These are phyloP conservation scores for Pythium biforme DNA, from an alignment of 352 stramenopile genomes.

Conservation along the genomic window DNA sequence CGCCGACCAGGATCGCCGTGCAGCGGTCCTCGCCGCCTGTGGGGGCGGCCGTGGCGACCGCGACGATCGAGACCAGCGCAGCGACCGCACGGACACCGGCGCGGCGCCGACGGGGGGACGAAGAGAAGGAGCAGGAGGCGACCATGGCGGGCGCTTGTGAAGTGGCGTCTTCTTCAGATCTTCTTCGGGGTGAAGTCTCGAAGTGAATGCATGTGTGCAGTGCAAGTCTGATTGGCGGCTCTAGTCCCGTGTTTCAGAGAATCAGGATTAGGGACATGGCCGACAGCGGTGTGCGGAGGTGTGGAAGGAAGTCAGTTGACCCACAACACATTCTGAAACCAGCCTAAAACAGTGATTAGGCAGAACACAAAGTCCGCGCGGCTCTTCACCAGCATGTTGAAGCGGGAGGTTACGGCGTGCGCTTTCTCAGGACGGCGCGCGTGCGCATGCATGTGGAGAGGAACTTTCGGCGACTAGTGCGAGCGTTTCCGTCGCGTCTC, in stretches of 20 bases:
- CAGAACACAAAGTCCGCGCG: too few species aligned
- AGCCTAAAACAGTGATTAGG: too few species aligned
- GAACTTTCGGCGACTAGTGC: background rate
- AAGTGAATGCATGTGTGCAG: background rate
- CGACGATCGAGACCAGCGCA: background rate
- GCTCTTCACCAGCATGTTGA: background rate
- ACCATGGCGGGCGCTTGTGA: background rate
- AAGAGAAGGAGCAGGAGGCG: background rate
- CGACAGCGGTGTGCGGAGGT: too few species aligned
- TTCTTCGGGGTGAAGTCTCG: background rate
- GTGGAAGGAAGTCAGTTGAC: too few species aligned
- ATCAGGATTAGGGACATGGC: background rate
- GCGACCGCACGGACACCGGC: background rate
- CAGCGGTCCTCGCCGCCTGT: conserved; percentile 50
- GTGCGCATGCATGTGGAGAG: background rate
- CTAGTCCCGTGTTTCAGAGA: background rate
- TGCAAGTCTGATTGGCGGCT: background rate
- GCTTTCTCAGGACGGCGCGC: background rate
- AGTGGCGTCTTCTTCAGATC: too few species aligned
- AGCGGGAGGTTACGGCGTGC: background rate
- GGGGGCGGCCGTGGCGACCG: conserved; percentile 1
- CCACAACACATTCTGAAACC: too few species aligned
- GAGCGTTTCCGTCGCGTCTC: background rate
- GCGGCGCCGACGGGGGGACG: too few species aligned
- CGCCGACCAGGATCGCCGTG: conserved; percentile 77